These are phyloP conservation scores for Brassica balearica DNA, from an alignment of 441 rosid genomes.

Conservation along the genomic window DNA sequence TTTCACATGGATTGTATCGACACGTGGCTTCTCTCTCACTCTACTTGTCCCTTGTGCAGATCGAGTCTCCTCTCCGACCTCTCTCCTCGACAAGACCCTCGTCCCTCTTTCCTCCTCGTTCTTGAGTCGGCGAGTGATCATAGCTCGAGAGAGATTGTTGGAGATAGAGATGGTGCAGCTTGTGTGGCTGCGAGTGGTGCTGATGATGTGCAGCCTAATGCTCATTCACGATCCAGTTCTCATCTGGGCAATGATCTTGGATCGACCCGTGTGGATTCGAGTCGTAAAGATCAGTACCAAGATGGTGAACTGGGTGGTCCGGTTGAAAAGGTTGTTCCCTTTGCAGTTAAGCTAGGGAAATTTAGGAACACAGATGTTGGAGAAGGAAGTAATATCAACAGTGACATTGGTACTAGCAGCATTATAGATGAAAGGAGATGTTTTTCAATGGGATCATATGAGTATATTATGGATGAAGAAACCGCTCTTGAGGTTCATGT, in stretches of 20 bases:
- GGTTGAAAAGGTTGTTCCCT: conserved; percentile 68
- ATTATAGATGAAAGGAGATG: conserved; percentile 73
- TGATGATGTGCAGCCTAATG: conserved; percentile 29
- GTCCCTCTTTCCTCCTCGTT: conserved; percentile 74
- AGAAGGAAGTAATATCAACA: conserved; percentile 50
- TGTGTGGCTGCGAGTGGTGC: conserved; percentile 47
- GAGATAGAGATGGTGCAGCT: conserved; percentile 50
- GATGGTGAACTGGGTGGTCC: conserved; percentile 48
- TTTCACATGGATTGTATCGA: conserved; percentile 97
- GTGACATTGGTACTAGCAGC: conserved; percentile 45
- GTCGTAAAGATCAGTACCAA: conserved; percentile 45
- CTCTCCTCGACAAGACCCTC: conserved; percentile 51
- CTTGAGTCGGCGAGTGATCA: conserved; percentile 86
- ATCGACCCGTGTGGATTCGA: conserved; percentile 48
- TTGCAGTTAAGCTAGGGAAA: conserved; percentile 82
- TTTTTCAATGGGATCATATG: conserved; percentile 92
- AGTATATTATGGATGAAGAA: conserved; percentile 86
- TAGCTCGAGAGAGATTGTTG: conserved; percentile 72
- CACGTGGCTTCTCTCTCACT: conserved; percentile 97
- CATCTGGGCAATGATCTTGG: conserved; percentile 55
- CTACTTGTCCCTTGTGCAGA: conserved; percentile 95
- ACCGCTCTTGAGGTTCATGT: conserved; percentile 77
- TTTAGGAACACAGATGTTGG: conserved; percentile 68
- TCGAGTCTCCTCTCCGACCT: conserved; percentile 70
- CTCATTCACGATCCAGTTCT: conserved; percentile 46